Evolutionary conservation across 2,329 filamentous ascomycete genomes (phyloP), one percentile per base, ranked within the genome.

Genomic region (Diaporthe humulicola): DNA sequence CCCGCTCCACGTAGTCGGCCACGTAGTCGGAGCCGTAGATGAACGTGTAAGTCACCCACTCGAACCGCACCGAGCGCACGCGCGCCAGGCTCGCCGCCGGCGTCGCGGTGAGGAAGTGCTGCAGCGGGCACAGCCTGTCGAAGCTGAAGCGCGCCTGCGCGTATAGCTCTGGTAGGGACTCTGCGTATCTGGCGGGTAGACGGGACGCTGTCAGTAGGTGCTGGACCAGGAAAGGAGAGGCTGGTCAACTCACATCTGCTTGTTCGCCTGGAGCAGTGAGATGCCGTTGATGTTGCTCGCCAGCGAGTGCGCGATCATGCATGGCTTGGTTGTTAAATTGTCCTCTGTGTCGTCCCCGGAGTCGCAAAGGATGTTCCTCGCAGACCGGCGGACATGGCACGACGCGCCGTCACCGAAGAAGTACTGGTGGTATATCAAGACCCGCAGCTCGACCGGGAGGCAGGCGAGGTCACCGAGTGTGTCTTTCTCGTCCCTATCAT

Each of bases 21-120:
- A 67, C 64, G 45, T 67, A 67, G 45, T 67, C 64, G 14, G 64
- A 67, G 64, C 64, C 64, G 45, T 67, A 67, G 45, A 67, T 67
- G 64, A 67, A 67, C 30, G 64, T 67, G 45, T 67, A 67, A 22
- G 64, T 67, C 4, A 67, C 64, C 64, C 64, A 67, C 64, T 67
- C 64, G 64, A 67, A 52, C 45, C 64, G 45, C 45, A 67, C 30
- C n/a, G 14, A 28, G 14, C 64, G 64, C 45, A 67, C 64, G 30
- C 19, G 64, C 45, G 12, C 5, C 30, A 67, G 30, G 64, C 30
- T 38, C 2, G 64, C 1, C 3, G 64, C 5, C 30, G 64, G 64
- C 30, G 64, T 67, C 3, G 64, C 45, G n/a, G 15, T 3, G 4
- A 67, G 64, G 64, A 67, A 67, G 64, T 52, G 64, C 64, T 67